phyloP scores from a whole-genome alignment of 129 eudicot genomes.

The Ambrosia trifida region DNA sequence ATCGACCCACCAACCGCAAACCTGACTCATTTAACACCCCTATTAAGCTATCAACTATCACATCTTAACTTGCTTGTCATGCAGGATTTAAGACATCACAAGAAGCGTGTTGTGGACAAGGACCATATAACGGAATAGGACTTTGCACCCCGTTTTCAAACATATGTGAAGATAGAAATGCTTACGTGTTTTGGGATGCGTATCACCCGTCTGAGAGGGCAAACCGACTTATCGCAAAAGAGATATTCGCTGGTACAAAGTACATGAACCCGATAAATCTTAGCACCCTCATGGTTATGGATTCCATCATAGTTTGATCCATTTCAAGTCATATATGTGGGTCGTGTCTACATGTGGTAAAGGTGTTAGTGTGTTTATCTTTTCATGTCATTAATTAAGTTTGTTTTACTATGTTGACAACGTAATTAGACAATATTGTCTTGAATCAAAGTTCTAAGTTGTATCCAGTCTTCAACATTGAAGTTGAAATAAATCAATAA shows the following conservation, averaged over 20 bases:
- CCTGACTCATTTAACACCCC: not conserved
- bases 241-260: slow-evolving; percentile 43
- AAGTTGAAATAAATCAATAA: too few species aligned
- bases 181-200: slow-evolving; percentile 66
- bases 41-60: not conserved
- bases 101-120: slow-evolving; percentile 79
- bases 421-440: not conserved
- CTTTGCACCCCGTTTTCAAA: slow-evolving; percentile 61
- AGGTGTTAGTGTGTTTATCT: not conserved
- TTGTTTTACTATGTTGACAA: not conserved
- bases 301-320: slow-evolving; percentile 29
- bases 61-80: not conserved
- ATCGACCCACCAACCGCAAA: not conserved
- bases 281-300: slow-evolving; percentile 49
- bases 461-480: too few species aligned
- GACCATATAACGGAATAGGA: slow-evolving; percentile 71
- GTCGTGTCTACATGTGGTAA: not conserved
- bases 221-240: slow-evolving; percentile 48
- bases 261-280: slow-evolving; percentile 63
- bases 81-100: slow-evolving; percentile 66
- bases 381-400: not conserved
- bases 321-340: not conserved
- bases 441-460: not conserved
- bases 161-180: slow-evolving; percentile 53
- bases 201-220: slow-evolving; percentile 76